Evolutionary conservation across 495 filamentous ascomycete genomes (phyloP).

Genomic region (Aspergillus wentii): DNA sequence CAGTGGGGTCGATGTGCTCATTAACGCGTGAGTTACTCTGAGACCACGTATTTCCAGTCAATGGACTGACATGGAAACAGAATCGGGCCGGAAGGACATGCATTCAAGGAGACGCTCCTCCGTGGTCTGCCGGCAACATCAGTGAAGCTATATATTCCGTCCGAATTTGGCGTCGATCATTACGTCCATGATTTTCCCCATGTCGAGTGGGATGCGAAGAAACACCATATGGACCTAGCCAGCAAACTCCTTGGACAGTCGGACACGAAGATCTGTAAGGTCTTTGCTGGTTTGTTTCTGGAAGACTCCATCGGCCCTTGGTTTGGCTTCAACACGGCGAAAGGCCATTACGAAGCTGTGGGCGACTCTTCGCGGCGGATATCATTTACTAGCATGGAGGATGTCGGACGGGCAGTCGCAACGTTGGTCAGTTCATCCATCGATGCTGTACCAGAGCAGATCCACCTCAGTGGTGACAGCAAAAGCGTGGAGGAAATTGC

Average conservation of each 20-base stretch:
- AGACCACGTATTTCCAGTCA: no score
- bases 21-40: no score
- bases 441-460: slow-evolving; percentile 12
- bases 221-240: slow-evolving; percentile 13
- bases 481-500: slow-evolving; percentile 14
- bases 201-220: slow-evolving; percentile 22
- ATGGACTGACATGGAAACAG: no score
- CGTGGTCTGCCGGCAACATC: slow-evolving; percentile 11
- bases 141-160: slow-evolving; percentile 21
- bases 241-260: slow-evolving; percentile 8
- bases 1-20: slow-evolving; percentile 15
- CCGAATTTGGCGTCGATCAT: slow-evolving; percentile 25
- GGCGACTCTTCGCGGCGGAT: slow-evolving; percentile 9
- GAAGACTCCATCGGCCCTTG: slow-evolving; percentile 25
- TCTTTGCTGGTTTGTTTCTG: slow-evolving; percentile 22
- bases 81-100: slow-evolving; percentile 17
- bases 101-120: slow-evolving; percentile 17
- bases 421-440: slow-evolving; percentile 8
- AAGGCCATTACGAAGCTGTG: slow-evolving; percentile 17
- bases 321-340: slow-evolving; percentile 22
- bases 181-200: slow-evolving; percentile 23
- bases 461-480: slow-evolving; percentile 20
- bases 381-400: slow-evolving; percentile 18
- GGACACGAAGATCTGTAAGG: slow-evolving; percentile 16
- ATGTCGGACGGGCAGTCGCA: slow-evolving; percentile 16